phyloP scores from a whole-genome alignment of 177 flowering plant species.

The Vitis hybrid region DNA sequence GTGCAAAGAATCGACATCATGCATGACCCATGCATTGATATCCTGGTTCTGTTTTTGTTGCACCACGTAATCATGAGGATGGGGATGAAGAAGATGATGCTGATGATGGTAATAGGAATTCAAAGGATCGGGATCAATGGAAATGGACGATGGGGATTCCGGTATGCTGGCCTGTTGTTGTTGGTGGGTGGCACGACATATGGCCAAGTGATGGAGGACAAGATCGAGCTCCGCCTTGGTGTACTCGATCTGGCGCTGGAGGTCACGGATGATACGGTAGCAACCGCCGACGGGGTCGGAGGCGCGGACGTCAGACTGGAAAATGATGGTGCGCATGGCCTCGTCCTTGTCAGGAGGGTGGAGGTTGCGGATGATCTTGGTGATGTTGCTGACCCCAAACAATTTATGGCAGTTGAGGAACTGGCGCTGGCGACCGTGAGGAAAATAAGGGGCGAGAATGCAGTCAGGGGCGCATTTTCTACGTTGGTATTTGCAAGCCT shows the following conservation, averaged over 20 bases:
- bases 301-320: conserved; percentile 63
- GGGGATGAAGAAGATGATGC: not conserved
- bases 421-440: conserved; percentile 52
- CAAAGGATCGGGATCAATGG: not conserved
- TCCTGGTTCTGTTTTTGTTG: conserved; percentile 1
- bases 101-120: not conserved
- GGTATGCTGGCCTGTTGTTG: conserved; percentile 1
- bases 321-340: conserved; percentile 69
- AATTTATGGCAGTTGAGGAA: conserved; percentile 66
- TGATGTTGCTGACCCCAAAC: conserved; percentile 70
- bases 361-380: conserved; percentile 45
- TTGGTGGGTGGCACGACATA: conserved; percentile 34
- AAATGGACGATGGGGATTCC: too few relatives aligned
- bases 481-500: conserved; percentile 75
- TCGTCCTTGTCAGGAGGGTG: conserved; percentile 33
- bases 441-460: conserved; percentile 68
- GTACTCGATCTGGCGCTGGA: conserved; percentile 46
- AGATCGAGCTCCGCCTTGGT: conserved; percentile 49
- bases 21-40: conserved; percentile 17
- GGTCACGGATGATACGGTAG: conserved; percentile 39
- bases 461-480: conserved; percentile 70
- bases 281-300: conserved; percentile 74
- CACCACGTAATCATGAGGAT: not conserved
- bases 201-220: conserved; percentile 53
- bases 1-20: conserved; percentile 7